Percentiles rank a stretch among this genome's conserved stretches.
These are phyloP conservation scores for Rhizoctonia solani DNA, from an alignment of 1,284 basidiomycete genomes.

Conservation along the genomic window DNA sequence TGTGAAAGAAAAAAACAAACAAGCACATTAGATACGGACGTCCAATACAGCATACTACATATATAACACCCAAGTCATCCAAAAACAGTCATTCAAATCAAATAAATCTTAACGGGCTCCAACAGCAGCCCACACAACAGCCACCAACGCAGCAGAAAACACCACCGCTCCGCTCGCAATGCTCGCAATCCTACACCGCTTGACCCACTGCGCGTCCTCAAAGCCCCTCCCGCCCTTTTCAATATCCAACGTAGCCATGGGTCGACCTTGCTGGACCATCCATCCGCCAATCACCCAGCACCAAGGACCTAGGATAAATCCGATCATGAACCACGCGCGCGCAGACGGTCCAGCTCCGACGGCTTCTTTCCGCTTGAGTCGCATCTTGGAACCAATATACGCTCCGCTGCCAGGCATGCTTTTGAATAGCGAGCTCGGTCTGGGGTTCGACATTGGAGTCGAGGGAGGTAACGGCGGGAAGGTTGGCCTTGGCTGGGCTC, in stretches of 20 bases:
- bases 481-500: background rate
- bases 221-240: background rate
- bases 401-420: background rate
- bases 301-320: slow-evolving; percentile 28
- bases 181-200: slow-evolving; percentile 24
- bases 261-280: background rate
- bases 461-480: background rate
- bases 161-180: slow-evolving; percentile 19
- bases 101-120: slow-evolving; percentile 1
- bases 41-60: too few species aligned
- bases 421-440: background rate
- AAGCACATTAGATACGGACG: too few species aligned
- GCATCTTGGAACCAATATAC: background rate
- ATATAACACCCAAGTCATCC: background rate
- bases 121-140: slow-evolving; percentile 19
- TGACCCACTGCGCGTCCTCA: slow-evolving; percentile 6
- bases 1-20: too few species aligned
- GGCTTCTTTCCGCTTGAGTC: background rate
- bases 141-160: background rate
- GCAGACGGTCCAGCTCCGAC: slow-evolving; percentile 9
- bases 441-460: background rate
- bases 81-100: background rate
- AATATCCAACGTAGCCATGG: background rate
- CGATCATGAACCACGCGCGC: slow-evolving; percentile 19
- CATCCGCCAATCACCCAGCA: slow-evolving; percentile 29